These are phyloP conservation scores for Ceratobasidium sp. DNA, from an alignment of 1,284 basidiomycete genomes.

Conservation along the genomic window DNA sequence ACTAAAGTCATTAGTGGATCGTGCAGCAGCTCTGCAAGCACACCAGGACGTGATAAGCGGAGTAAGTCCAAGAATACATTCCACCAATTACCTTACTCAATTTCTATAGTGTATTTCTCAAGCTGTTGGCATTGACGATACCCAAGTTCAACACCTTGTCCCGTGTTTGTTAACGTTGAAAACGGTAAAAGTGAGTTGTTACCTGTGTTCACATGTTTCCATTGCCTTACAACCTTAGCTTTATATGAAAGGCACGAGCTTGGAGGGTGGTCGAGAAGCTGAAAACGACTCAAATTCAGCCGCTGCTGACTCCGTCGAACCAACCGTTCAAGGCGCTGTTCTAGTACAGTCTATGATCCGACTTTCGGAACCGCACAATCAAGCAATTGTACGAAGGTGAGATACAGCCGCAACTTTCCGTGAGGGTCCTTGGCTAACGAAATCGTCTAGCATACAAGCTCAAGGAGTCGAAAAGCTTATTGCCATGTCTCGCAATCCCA, in stretches of 20 bases:
- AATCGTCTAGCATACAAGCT: conserved; percentile 67
- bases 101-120: conserved; percentile 67
- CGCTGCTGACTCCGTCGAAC: conserved; percentile 61
- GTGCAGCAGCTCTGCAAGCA: conserved; percentile 65
- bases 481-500: conserved; percentile 75
- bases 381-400: conserved; percentile 77
- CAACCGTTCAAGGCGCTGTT: conserved; percentile 87
- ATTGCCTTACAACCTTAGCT: conserved; percentile 5
- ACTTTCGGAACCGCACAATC: conserved; percentile 74
- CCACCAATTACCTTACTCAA: conserved; percentile 4
- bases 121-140: conserved; percentile 69
- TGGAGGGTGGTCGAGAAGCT: conserved; percentile 47
- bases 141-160: conserved; percentile 67
- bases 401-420: conserved; percentile 40
- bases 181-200: conserved; percentile 64
- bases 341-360: conserved; percentile 85
- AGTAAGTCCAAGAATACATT: conserved; percentile 49
- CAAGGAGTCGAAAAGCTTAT: conserved; percentile 73
- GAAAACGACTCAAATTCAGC: conserved; percentile 45
- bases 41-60: conserved; percentile 61
- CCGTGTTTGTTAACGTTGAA: conserved; percentile 76
- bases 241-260: conserved; percentile 49
- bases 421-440: neutral
- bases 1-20: conserved; percentile 78
- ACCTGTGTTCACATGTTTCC: neutral